phyloP scores from a whole-genome alignment of 306 rosid genomes.

The Hylodesmum podocarpum region DNA sequence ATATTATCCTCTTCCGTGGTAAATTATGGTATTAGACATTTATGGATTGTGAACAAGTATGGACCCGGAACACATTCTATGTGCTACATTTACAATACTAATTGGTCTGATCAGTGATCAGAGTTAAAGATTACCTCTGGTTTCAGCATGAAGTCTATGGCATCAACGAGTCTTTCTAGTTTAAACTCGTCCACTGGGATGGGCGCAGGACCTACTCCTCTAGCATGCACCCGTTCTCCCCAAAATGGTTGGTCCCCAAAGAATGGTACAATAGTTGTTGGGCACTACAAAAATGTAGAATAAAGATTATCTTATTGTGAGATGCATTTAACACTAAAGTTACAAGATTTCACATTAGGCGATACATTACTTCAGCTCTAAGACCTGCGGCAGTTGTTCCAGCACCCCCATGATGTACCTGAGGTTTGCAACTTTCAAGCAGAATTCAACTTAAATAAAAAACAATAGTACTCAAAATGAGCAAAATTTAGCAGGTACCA shows the following conservation, averaged over 20 bases:
- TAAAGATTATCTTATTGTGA: slow-evolving; percentile 14
- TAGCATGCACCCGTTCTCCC: slow-evolving; percentile 89
- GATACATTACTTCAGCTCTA: slow-evolving; percentile 75
- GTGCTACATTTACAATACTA: slow-evolving; percentile 1
- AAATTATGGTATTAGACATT: not conserved
- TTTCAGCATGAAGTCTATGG: slow-evolving; percentile 77
- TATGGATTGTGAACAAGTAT: slow-evolving; percentile 1
- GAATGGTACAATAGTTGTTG: slow-evolving; percentile 90
- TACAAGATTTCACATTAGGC: not conserved
- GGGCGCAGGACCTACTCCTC: slow-evolving; percentile 92
- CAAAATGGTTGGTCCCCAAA: slow-evolving; percentile 95
- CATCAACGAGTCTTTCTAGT: slow-evolving; percentile 65
- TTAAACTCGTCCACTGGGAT: slow-evolving; percentile 71
- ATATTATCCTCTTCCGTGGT: not conserved
- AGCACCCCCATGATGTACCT: slow-evolving; percentile 99
- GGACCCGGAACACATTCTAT: not conserved
- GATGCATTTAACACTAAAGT: not conserved
- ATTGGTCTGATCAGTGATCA: not conserved
- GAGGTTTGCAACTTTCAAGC: slow-evolving; percentile 28
- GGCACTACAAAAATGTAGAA: slow-evolving; percentile 58
- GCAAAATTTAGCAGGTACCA: slow-evolving; percentile 54
- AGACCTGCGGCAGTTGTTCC: slow-evolving; percentile 99
- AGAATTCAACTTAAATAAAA: slow-evolving; percentile 17
- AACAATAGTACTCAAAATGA: slow-evolving; percentile 1
- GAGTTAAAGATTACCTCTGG: slow-evolving; percentile 59